These are phyloP conservation scores for Neoscytalidium dimidiatum DNA, from an alignment of 2,329 filamentous ascomycete species.

Conservation along the genomic window DNA sequence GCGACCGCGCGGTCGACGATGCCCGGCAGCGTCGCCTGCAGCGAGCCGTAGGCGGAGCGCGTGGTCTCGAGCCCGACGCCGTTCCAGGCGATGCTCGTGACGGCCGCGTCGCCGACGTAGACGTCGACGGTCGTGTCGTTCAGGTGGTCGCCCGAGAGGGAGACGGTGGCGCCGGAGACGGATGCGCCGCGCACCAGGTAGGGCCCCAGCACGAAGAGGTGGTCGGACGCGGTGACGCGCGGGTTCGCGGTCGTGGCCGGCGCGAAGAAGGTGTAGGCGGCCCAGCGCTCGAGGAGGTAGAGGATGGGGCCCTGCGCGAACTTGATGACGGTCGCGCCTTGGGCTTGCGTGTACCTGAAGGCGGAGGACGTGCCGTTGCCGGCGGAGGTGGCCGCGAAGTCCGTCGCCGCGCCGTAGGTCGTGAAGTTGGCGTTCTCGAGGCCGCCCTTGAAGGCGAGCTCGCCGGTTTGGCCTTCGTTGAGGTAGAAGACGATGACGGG, in stretches of 20 bases:
- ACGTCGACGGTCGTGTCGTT: slow-evolving; percentile 40
- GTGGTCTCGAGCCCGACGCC: slow-evolving; percentile 33
- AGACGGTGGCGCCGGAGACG: slow-evolving; percentile 27
- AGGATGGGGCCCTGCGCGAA: slow-evolving; percentile 42
- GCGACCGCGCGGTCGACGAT: neutral
- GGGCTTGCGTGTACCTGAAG: slow-evolving; percentile 29
- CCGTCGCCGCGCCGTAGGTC: slow-evolving; percentile 40
- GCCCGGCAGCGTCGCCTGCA: slow-evolving; percentile 18
- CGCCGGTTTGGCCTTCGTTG: slow-evolving; percentile 41
- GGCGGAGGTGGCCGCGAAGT: slow-evolving; percentile 46
- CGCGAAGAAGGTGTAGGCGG: slow-evolving; percentile 43
- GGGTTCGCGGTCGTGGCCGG: slow-evolving; percentile 42
- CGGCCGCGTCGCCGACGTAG: slow-evolving; percentile 31
- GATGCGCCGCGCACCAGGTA: slow-evolving; percentile 41
- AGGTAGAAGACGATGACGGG: slow-evolving; percentile 44
- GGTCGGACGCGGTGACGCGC: slow-evolving; percentile 36
- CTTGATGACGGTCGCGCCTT: slow-evolving; percentile 35
- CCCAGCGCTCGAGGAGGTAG: slow-evolving; percentile 37
- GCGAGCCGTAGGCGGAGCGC: slow-evolving; percentile 37
- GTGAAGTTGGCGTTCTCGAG: slow-evolving; percentile 42
- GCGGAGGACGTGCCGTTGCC: slow-evolving; percentile 36
- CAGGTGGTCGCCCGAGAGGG: slow-evolving; percentile 38
- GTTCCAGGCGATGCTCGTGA: slow-evolving; percentile 40
- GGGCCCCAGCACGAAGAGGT: slow-evolving; percentile 43
- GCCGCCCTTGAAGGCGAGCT: slow-evolving; percentile 41